phyloP scores from a whole-genome alignment of 1,139 yeast genomes.

The Blastobotrys illinoisensis region DNA sequence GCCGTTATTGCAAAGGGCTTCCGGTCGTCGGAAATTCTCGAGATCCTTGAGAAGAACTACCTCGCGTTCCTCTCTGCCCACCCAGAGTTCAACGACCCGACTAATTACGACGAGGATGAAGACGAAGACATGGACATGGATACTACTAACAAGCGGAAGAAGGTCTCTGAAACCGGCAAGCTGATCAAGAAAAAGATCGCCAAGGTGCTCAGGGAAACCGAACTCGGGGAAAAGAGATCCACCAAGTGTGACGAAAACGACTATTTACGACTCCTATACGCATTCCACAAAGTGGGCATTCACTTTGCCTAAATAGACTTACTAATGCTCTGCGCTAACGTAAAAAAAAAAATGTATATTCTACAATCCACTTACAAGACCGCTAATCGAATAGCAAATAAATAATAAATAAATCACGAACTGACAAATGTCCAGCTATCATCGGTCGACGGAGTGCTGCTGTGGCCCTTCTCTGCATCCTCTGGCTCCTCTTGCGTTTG shows the following conservation, averaged over 20 bases:
- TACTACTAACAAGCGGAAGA: slow-evolving; percentile 34
- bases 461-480: neutral
- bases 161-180: slow-evolving; percentile 6
- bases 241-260: slow-evolving; percentile 95
- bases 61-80: slow-evolving; percentile 65
- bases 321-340: too few relatives aligned
- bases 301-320: slow-evolving; percentile 65
- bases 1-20: slow-evolving; percentile 92
- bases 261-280: slow-evolving; percentile 77
- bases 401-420: slow-evolving; percentile 1
- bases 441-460: slow-evolving; percentile 1
- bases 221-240: slow-evolving; percentile 77
- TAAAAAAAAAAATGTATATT: too few relatives aligned
- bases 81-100: slow-evolving; percentile 29
- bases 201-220: slow-evolving; percentile 64
- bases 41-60: slow-evolving; percentile 83
- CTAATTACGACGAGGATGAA: slow-evolving; percentile 28
- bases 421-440: slow-evolving; percentile 11
- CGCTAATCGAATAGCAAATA: slow-evolving; percentile 1
- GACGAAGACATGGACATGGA: slow-evolving; percentile 43
- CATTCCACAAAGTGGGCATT: slow-evolving; percentile 95
- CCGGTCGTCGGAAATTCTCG: slow-evolving; percentile 75
- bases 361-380: too few relatives aligned
- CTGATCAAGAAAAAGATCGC: slow-evolving; percentile 55
- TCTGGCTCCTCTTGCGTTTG: neutral